These are phyloP conservation scores for Silybum marianum DNA, from an alignment of 129 eudicot species.

Conservation along the genomic window DNA sequence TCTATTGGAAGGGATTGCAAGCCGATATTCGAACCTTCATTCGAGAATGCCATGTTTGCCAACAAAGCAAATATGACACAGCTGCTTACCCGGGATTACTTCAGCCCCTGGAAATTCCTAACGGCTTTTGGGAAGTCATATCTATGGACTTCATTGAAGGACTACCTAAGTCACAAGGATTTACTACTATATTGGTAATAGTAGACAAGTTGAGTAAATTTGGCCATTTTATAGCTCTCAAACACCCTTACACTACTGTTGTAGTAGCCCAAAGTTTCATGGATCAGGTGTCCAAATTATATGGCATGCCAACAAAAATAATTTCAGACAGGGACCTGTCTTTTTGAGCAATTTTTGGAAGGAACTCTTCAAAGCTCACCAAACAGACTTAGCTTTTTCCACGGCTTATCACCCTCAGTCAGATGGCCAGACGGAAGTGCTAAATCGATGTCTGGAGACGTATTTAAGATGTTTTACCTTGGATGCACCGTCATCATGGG, in stretches of 20 bases:
- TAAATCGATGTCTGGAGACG: background rate
- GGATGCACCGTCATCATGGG: background rate
- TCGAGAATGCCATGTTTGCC: background rate
- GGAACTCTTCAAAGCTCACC: background rate
- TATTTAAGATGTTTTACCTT: background rate
- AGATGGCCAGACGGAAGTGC: background rate
- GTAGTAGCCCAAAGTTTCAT: constrained; percentile 15
- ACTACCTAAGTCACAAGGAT: background rate
- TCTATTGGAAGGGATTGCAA: background rate
- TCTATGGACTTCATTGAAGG: constrained; percentile 29
- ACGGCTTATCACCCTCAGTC: constrained; percentile 2
- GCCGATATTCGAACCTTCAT: background rate
- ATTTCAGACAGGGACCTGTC: background rate
- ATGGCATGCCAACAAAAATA: constrained; percentile 4
- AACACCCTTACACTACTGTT: constrained; percentile 10
- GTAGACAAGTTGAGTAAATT: constrained; percentile 18
- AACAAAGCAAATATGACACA: background rate
- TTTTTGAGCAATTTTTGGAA: constrained; percentile 11
- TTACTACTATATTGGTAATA: constrained; percentile 1
- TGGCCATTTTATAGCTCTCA: constrained; percentile 8
- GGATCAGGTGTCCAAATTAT: constrained; percentile 11
- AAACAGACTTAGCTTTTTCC: background rate
- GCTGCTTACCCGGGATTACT: constrained; percentile 8
- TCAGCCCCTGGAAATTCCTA: constrained; percentile 10
- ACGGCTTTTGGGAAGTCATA: constrained; percentile 4